Evolutionary conservation across 1,284 basidiomycete genomes (phyloP), one percentile per base, ranked within the genome.

Genomic region (Pholiota adiposa): DNA sequence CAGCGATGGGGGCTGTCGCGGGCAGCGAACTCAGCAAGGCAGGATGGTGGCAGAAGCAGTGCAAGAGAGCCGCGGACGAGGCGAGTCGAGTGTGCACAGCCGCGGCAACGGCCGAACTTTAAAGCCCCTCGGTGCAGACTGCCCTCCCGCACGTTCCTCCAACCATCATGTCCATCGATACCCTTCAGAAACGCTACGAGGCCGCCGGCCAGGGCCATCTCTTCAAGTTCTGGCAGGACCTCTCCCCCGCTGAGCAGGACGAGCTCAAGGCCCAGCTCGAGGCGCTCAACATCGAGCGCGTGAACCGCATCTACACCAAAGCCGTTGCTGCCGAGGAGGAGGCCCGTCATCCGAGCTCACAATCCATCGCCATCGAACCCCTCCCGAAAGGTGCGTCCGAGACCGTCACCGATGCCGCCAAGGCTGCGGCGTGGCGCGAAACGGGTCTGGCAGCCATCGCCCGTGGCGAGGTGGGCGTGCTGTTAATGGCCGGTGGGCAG

Each of bases 401-500:
- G 56, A 87, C 86, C 25, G 78, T 90, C 25, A 79, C 79, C 44
- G 75, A 78, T 53, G 73, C 83, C n/a, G 78, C 75, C 51, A 87
- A 88, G 67, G 86, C 84, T 62, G 75, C 75, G 27, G 83, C 87
- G 73, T 97, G 94, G 93, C 81, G 87, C 33, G 70, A 76, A 8
- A 79, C 83, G 34, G 97, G 97, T 49, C 79, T 98, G 50, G 75
- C 87, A 48, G 96, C 97, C 54, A 87, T 98, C 67, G 85, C 89
- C 11, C 76, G 85, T 31, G 90, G 93, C 64, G 79, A 94, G 67
- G 95, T 98, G 43, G n/a, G 89, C 31, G 96, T 99, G 11, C 82
- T 99, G 29, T 84, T 99, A 69, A 93, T 99, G 90, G 97, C 97
- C 1, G 97, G 97, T 52, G 97, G 97, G 2, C 97, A 99, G 77